phyloP scores from a whole-genome alignment of 2,329 filamentous ascomycete species.

The Keithomyces neogunnii region DNA sequence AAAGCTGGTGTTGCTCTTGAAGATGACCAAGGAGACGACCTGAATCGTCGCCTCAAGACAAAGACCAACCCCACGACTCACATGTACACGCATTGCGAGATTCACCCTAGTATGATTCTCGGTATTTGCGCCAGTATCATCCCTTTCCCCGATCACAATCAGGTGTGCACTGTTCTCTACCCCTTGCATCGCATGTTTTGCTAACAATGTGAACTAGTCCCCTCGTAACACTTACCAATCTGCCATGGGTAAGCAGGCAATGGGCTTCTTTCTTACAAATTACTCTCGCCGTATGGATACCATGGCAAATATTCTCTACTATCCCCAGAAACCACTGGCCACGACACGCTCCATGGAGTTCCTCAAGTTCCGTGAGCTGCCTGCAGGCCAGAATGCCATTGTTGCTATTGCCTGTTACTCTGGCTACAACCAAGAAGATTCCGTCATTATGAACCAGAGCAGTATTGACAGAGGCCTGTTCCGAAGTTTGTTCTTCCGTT shows the following conservation, averaged over 20 bases:
- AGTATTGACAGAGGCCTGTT: conserved; percentile 97
- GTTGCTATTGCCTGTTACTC: conserved; percentile 97
- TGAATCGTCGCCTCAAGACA: conserved; percentile 81
- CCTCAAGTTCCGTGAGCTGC: conserved; percentile 93
- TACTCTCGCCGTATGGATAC: conserved; percentile 97
- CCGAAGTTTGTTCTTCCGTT: conserved; percentile 94
- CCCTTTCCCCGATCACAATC: conserved; percentile 98
- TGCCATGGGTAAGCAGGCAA: conserved; percentile 99
- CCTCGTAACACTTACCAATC: conserved; percentile 99
- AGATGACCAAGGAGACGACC: conserved; percentile 56
- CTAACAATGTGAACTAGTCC: conserved; percentile 49
- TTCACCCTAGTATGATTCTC: conserved; percentile 97
- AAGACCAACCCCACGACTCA: conserved; percentile 80
- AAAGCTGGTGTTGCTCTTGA: conserved; percentile 56
- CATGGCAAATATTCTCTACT: conserved; percentile 98
- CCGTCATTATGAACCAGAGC: conserved; percentile 99
- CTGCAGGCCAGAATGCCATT: conserved; percentile 95
- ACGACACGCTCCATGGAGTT: conserved; percentile 98
- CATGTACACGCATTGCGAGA: conserved; percentile 96
- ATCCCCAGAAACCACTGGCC: conserved; percentile 93
- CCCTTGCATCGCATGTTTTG: neutral
- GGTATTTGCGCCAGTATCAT: conserved; percentile 99
- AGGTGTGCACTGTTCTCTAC: conserved; percentile 39
- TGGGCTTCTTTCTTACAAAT: conserved; percentile 98
- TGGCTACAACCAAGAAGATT: conserved; percentile 99